Evolutionary conservation across 2,329 filamentous ascomycete genomes (phyloP), one percentile per base, ranked within the genome.

Genomic region (Trichoderma sp.): DNA sequence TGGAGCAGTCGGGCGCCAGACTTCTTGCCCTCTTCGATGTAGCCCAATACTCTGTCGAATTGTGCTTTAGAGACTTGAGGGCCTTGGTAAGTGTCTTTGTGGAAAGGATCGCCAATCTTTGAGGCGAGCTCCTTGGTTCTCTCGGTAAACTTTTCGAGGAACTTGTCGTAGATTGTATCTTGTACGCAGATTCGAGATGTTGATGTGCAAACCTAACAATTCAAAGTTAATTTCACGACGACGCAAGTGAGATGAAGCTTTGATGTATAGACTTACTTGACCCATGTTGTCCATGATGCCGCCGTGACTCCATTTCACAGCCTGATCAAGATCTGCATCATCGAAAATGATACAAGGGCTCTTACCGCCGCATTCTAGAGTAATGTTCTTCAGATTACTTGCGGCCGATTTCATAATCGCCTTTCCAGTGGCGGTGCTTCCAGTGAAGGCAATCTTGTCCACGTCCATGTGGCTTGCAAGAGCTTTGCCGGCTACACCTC

Each of bases 371-470:
- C 92, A 87, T 81, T 92, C 90, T 49, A 92, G 85, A 24, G 89
- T 92, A 55, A 92, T 89, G 84, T 91, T 91, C 86, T 92, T 92
- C 73, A 92, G 79, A 84, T 92, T 92, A 73, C 88, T 90, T 69
- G 90, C 90, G 7, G 90, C 89, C 32, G 90, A 87, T 83, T 92
- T 91, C 86, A 93, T 90, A 80, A 93, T 91, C 14, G 52, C 37
- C 28, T 54, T 43, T 21, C 67, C 67, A 39, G 61, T 64, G 18
- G 60, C 51, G 7, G 67, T 66, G 43, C 60, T 66, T 16, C 67
- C 67, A 1, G 67, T 69, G 1, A 69, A 69, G 13, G 67, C 67
- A 66, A 69, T 66, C 54, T 69, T 69, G 52, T 69, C 60, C 6
- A 69, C 55, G 30, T 69, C 67, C 59, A 65, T 52, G 34, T 69